Percentiles rank a stretch among this genome's conserved stretches.
These are phyloP conservation scores for Prillingera fragicola DNA, from an alignment of 1,284 basidiomycete genomes.

Conservation along the genomic window DNA sequence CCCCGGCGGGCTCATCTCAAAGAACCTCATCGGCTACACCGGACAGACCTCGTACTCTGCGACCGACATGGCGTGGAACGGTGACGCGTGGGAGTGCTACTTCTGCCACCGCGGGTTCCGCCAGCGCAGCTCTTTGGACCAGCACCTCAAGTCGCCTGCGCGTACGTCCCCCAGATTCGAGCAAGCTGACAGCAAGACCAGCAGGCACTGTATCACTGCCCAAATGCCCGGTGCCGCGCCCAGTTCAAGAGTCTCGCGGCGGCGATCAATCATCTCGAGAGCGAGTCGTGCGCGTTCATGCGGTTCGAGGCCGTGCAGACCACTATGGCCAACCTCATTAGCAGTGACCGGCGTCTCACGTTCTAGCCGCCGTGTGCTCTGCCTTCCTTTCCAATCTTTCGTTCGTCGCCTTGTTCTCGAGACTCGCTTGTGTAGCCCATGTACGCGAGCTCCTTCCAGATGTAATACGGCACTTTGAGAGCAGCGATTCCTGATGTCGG, in stretches of 20 bases:
- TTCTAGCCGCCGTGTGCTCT: background rate
- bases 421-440: too few species aligned
- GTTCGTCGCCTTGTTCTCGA: too few species aligned
- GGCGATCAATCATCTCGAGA: constrained; percentile 9
- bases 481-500: too few species aligned
- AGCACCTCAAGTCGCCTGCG: constrained; percentile 5
- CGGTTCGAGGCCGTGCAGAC: constrained; percentile 4
- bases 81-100: constrained; percentile 2
- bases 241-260: constrained; percentile 7
- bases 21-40: background rate
- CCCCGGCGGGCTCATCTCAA: constrained; percentile 4
- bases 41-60: background rate
- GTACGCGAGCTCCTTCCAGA: too few species aligned
- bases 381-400: too few species aligned
- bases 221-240: constrained; percentile 1
- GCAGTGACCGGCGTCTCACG: constrained; percentile 2
- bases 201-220: constrained; percentile 10
- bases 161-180: background rate
- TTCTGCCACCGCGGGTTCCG: background rate
- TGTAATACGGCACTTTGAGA: too few species aligned
- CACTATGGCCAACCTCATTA: constrained; percentile 1
- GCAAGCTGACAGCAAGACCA: background rate
- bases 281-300: constrained; percentile 7
- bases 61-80: constrained; percentile 3
- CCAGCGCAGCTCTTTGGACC: background rate